A percentile compares a stretch with the other conserved stretches of the same genome.
Evolutionary conservation across 768 basidiomycete genomes (phyloP).

Genomic region (Termitomyces sp.): DNA sequence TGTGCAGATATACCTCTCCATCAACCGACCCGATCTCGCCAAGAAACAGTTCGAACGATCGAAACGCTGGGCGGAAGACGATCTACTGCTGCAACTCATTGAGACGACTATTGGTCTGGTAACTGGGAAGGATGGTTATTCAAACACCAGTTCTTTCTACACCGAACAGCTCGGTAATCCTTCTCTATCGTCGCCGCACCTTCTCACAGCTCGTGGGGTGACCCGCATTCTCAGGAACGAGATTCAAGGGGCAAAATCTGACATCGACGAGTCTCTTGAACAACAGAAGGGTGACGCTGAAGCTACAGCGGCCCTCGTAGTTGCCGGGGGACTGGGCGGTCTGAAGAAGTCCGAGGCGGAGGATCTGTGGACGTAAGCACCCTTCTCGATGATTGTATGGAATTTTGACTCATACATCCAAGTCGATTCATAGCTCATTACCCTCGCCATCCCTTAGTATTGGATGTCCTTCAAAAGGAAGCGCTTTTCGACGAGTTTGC

Average conservation of each 20-base stretch:
- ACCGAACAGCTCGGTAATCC: conserved; percentile 82
- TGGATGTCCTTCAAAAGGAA: conserved; percentile 55
- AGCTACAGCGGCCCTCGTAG: conserved; percentile 60
- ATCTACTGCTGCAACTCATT: conserved; percentile 82
- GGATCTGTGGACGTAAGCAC: conserved; percentile 62
- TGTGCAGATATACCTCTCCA: conserved; percentile 86
- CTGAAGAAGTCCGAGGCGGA: conserved; percentile 59
- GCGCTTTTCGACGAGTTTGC: conserved; percentile 57
- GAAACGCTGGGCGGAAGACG: conserved; percentile 84
- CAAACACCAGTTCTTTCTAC: conserved; percentile 56
- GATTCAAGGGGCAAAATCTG: conserved; percentile 68
- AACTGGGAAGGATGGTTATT: conserved; percentile 67
- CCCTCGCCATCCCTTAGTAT: conserved; percentile 64
- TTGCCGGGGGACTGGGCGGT: conserved; percentile 55
- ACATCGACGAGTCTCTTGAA: conserved; percentile 67
- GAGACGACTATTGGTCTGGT: conserved; percentile 78
- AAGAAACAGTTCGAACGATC: conserved; percentile 81
- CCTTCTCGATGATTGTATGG: not conserved
- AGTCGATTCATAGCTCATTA: conserved; percentile 43
- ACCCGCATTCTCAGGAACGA: conserved; percentile 76
- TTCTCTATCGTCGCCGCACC: conserved; percentile 63
- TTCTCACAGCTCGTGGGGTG: conserved; percentile 75
- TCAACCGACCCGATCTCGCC: conserved; percentile 81
- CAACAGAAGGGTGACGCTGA: conserved; percentile 58
- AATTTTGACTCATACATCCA: conserved; percentile 5